Evolutionary conservation across 768 basidiomycete genomes (phyloP).

Genomic region (Pholiota molesta): DNA sequence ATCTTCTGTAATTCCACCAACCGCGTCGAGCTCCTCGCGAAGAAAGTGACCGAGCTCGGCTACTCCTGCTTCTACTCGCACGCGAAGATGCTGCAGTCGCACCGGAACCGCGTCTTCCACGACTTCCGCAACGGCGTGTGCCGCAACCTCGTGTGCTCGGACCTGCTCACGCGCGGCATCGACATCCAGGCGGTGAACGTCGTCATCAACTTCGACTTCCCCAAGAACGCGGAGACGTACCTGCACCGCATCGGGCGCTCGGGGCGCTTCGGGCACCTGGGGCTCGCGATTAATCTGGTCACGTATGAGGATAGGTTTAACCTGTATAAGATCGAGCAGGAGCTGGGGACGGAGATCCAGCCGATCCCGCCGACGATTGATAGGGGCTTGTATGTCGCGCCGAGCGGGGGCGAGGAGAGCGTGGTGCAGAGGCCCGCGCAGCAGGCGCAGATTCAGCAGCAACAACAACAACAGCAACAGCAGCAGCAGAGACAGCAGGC

Average conservation of each 20-base stretch:
- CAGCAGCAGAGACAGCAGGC: conserved; percentile 27
- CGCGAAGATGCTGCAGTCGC: conserved; percentile 98
- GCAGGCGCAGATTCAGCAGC: conserved; percentile 33
- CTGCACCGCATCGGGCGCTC: conserved; percentile 98
- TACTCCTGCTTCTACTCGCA: conserved; percentile 99
- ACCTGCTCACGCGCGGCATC: conserved; percentile 97
- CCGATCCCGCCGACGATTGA: conserved; percentile 94
- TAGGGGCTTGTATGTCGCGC: conserved; percentile 91
- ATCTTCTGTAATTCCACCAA: conserved; percentile 99
- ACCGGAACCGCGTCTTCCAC: conserved; percentile 99
- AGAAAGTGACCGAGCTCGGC: conserved; percentile 98
- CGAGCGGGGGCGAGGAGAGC: conserved; percentile 52
- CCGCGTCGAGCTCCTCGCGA: conserved; percentile 97
- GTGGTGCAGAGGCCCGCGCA: conserved; percentile 40
- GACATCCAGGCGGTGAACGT: conserved; percentile 99
- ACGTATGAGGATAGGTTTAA: conserved; percentile 99
- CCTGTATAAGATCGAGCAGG: conserved; percentile 97
- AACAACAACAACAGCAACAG: conserved; percentile 25
- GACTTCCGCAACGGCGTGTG: conserved; percentile 99
- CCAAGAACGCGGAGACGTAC: conserved; percentile 98
- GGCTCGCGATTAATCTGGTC: conserved; percentile 96
- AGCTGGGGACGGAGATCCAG: conserved; percentile 96
- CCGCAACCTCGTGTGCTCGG: conserved; percentile 97
- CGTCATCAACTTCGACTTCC: conserved; percentile 99
- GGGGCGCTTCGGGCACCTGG: conserved; percentile 95